Evolutionary conservation across 768 basidiomycete species (phyloP).

Genomic region (Cystofilobasidium bisporidii): DNA sequence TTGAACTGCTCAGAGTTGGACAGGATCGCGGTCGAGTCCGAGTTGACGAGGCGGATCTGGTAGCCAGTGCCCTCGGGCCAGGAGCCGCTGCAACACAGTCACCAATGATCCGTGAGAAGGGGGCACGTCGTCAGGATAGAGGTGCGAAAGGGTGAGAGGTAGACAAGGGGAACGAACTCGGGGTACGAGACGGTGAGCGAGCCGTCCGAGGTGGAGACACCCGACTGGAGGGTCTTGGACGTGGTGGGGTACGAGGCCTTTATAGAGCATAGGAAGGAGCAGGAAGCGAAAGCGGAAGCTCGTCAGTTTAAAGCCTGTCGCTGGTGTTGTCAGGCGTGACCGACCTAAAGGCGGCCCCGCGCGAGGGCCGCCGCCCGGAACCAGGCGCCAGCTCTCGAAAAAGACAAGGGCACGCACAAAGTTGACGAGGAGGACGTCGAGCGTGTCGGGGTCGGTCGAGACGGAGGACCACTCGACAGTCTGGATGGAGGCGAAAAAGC

Average conservation of each 20-base stretch:
- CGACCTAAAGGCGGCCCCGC: neutral
- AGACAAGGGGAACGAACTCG: slow-evolving; percentile 15
- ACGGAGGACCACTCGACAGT: slow-evolving; percentile 11
- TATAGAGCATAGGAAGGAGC: neutral
- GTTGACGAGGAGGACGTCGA: slow-evolving; percentile 19
- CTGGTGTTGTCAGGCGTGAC: neutral
- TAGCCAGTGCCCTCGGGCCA: slow-evolving; percentile 27
- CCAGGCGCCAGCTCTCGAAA: no score
- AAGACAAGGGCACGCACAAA: neutral
- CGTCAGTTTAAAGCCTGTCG: neutral
- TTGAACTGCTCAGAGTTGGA: slow-evolving; percentile 30
- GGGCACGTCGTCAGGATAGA: neutral
- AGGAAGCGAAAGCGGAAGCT: no score
- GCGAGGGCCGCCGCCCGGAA: no score
- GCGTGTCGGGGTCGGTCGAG: slow-evolving; percentile 6
- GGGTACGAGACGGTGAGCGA: slow-evolving; percentile 27
- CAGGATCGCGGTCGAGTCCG: slow-evolving; percentile 25
- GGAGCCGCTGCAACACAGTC: slow-evolving; percentile 14
- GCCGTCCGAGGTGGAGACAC: slow-evolving; percentile 28
- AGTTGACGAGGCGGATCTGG: slow-evolving; percentile 29
- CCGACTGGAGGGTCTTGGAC: slow-evolving; percentile 22
- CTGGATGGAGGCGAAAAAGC: neutral
- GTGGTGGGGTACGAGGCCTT: slow-evolving; percentile 24
- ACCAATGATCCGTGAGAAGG: no score
- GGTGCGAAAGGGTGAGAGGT: neutral